Base-by-base conservation (phyloP, 140 eudicot species). In the Ambrosia hybrid region DNA sequence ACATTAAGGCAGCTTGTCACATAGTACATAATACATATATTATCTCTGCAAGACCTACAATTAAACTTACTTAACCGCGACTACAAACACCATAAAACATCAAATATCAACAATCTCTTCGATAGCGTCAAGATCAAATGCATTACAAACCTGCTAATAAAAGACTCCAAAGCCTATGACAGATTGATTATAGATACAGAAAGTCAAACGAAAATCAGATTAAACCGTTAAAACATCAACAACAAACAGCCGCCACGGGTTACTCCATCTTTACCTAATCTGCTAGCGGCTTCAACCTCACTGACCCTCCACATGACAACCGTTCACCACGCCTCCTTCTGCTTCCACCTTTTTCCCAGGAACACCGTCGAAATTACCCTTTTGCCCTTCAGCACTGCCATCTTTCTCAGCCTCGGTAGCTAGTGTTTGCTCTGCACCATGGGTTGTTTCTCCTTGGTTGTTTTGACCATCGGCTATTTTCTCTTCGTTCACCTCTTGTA, bases 271-370 rank as follows among this genome's bases (percentile, higher is more conserved):
- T 78, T 48, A 86, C 73, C 61, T 4, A 60, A 33, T 51, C 17
- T 10, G 60, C 74, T 57, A 75, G 36, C 43, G n/a, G 68, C 6
- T 12, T 45, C 43, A 46, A 57, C 84, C 77, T 60, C 76, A 78
- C 63, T 76, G 55, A 75, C 68, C 61, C 69, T 45, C 76, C 62
- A 71, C 81, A 36, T 60, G 70, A 82, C 78, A 51, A 38, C 89
- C 86, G 58, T 89, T 89, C 78, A 81, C 81, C 4, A 53, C 65
- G 41, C 74, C 81, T 9, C 72, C 82, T 6, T 6, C 75, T 38
- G 75, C 67, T 66, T 66, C 79, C 2, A 58, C 48, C 57, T 70
- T 78, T 26, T 70, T 67, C 43, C 7, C 65, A 11, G 65, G 0
- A 10, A 59, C 64, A 26, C 2, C 10, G 38, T 57, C 64, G 4